A percentile compares a stretch with the other conserved stretches of the same genome.
These are phyloP conservation scores for Sarocladium brachiariae DNA, from an alignment of 2,329 filamentous ascomycete genomes.

Conservation along the genomic window DNA sequence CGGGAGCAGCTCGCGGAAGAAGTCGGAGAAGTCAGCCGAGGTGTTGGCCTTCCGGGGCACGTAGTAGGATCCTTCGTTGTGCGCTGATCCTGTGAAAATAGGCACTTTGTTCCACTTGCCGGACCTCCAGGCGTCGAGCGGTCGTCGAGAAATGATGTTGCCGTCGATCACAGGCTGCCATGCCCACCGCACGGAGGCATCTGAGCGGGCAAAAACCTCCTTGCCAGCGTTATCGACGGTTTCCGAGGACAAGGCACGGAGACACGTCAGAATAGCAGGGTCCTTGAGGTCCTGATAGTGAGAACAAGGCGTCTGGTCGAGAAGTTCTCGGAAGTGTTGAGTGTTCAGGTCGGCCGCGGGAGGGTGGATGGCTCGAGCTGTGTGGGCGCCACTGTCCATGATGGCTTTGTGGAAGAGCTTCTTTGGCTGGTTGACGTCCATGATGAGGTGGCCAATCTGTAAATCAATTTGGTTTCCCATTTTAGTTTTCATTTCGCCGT, in stretches of 20 bases:
- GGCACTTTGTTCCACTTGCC: constrained; percentile 25
- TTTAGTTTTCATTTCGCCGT: too few species aligned
- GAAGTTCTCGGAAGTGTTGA: constrained; percentile 22
- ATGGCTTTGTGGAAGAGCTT: constrained; percentile 25
- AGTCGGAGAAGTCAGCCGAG: constrained; percentile 18
- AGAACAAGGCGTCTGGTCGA: constrained; percentile 22
- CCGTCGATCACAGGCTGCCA: constrained; percentile 26
- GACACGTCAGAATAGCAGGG: constrained; percentile 18
- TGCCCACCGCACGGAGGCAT: constrained; percentile 24
- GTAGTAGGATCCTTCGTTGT: constrained; percentile 25
- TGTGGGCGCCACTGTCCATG: constrained; percentile 25
- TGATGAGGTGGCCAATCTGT: constrained; percentile 23
- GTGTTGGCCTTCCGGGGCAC: constrained; percentile 16
- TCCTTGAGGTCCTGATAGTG: constrained; percentile 19
- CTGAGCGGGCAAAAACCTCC: constrained; percentile 20
- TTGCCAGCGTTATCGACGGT: constrained; percentile 21
- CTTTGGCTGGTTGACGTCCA: constrained; percentile 25
- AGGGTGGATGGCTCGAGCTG: constrained; percentile 21
- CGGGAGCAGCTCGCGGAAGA: constrained; percentile 22
- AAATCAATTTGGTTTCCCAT: too few species aligned
- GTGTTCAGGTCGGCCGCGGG: constrained; percentile 20
- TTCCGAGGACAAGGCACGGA: constrained; percentile 19
- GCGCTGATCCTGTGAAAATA: constrained; percentile 21
- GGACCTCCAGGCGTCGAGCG: constrained; percentile 24
- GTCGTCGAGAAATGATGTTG: constrained; percentile 22